Percentiles rank a stretch among this genome's conserved stretches.
These are phyloP conservation scores for Coemansia sp. DNA, from an alignment of 192 early-diverging fungal species.

Conservation along the genomic window DNA sequence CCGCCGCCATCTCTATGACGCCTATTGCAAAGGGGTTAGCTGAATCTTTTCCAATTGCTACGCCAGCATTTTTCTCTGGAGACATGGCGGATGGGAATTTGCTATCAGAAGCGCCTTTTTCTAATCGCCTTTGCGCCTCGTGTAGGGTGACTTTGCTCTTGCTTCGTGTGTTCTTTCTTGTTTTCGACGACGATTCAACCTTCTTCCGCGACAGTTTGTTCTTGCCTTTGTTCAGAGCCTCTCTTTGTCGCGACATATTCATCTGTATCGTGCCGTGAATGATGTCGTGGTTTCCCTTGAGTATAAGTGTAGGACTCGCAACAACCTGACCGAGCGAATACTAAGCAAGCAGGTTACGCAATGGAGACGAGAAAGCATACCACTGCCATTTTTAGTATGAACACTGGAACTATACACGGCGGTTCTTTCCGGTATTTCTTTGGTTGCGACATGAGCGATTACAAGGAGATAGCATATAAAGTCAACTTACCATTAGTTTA, in stretches of 20 bases:
- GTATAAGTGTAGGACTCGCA: slow-evolving; percentile 47
- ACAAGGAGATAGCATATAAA: background rate
- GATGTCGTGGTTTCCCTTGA: slow-evolving; percentile 50
- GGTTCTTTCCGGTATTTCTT: background rate
- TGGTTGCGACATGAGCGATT: background rate
- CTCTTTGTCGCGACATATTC: slow-evolving; percentile 30
- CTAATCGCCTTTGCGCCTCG: background rate
- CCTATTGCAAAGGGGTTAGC: background rate
- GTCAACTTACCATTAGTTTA: slow-evolving; percentile 44
- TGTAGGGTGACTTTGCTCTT: background rate
- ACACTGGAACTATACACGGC: too few relatives aligned
- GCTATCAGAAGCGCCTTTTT: background rate
- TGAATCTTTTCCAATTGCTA: background rate
- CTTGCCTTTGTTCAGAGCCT: background rate
- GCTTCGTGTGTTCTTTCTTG: background rate
- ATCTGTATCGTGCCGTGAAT: slow-evolving; percentile 47
- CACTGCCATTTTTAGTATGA: too few relatives aligned
- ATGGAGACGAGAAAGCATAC: background rate
- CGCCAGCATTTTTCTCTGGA: background rate
- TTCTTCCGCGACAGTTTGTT: slow-evolving; percentile 9
- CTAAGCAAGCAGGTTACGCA: slow-evolving; percentile 17
- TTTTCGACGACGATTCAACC: background rate
- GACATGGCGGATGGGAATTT: background rate
- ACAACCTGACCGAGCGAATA: slow-evolving; percentile 52
- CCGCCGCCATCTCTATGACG: slow-evolving; percentile 26